phyloP scores from a whole-genome alignment of 192 early-diverging fungal genomes.

The Entomortierella parvispora region DNA sequence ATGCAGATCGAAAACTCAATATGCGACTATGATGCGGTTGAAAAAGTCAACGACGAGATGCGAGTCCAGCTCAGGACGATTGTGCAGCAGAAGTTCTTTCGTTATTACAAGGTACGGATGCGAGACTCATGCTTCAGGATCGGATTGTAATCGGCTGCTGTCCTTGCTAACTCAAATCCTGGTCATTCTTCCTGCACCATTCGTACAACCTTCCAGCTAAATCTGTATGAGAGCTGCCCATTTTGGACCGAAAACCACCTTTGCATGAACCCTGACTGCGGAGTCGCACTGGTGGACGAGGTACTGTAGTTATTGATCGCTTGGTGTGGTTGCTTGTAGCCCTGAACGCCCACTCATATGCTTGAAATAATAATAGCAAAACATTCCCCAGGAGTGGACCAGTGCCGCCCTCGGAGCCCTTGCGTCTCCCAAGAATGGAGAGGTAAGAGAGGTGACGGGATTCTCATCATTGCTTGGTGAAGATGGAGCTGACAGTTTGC shows the following conservation, averaged over 20 bases:
- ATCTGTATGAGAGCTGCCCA: conserved; percentile 87
- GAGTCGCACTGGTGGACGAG: conserved; percentile 86
- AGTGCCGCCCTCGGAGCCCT: conserved; percentile 75
- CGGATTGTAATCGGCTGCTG: background rate
- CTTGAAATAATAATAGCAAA: conserved; percentile 29
- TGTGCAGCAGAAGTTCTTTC: conserved; percentile 87
- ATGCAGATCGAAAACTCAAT: conserved; percentile 65
- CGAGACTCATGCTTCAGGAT: background rate
- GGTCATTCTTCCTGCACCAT: background rate
- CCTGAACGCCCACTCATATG: no score
- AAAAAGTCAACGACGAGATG: conserved; percentile 78
- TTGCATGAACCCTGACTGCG: conserved; percentile 87
- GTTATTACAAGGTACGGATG: conserved; percentile 89
- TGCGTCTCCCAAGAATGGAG: conserved; percentile 68
- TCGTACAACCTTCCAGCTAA: conserved; percentile 60
- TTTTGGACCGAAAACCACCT: conserved; percentile 90
- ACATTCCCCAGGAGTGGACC: conserved; percentile 61
- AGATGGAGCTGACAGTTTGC: no score
- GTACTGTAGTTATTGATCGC: conserved; percentile 26
- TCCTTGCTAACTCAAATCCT: background rate
- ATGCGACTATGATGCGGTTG: conserved; percentile 78
- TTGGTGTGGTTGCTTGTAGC: background rate
- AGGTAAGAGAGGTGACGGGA: conserved; percentile 48
- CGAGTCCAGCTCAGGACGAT: conserved; percentile 71
- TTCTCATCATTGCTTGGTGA: no score